Evolutionary conservation across 2,329 filamentous ascomycete genomes (phyloP).

Genomic region (Pseudopithomyces chartarum): DNA sequence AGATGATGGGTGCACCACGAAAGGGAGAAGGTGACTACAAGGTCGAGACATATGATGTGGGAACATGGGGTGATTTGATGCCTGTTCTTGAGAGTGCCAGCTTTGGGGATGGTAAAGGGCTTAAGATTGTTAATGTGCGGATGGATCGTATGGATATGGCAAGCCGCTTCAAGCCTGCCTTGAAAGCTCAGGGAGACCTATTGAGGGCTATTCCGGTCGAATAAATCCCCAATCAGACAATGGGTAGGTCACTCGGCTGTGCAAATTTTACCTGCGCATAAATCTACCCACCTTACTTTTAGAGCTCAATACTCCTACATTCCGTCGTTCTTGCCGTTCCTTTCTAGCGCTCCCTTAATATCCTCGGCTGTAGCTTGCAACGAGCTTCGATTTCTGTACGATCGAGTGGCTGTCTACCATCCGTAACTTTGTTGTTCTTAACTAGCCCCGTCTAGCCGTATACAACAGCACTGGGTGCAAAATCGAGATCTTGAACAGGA

Average conservation of each 20-base stretch:
- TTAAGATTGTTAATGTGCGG: constrained; percentile 50
- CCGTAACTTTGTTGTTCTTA: background rate
- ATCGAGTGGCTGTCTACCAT: background rate
- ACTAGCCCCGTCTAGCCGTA: constrained; percentile 7
- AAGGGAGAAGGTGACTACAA: constrained; percentile 45
- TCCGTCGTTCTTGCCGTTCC: constrained; percentile 1
- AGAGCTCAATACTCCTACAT: background rate
- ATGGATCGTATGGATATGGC: constrained; percentile 46
- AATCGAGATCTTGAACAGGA: background rate
- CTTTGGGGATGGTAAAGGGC: constrained; percentile 45
- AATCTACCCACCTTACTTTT: background rate
- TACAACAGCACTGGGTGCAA: background rate
- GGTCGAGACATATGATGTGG: constrained; percentile 38
- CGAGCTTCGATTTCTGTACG: background rate
- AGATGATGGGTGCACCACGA: constrained; percentile 23
- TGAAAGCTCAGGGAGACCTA: constrained; percentile 8
- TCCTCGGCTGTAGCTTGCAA: constrained; percentile 9
- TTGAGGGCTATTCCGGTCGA: constrained; percentile 5
- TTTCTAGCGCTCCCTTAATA: constrained; percentile 5
- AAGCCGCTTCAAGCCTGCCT: constrained; percentile 9
- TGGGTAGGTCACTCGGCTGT: too few relatives aligned
- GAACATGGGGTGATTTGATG: constrained; percentile 54
- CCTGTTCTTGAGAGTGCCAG: constrained; percentile 42
- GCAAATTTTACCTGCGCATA: too few relatives aligned
- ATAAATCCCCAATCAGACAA: too few relatives aligned